Conservation (phyloP, 208 protist species). For the Crithidia thermophila region DNA sequence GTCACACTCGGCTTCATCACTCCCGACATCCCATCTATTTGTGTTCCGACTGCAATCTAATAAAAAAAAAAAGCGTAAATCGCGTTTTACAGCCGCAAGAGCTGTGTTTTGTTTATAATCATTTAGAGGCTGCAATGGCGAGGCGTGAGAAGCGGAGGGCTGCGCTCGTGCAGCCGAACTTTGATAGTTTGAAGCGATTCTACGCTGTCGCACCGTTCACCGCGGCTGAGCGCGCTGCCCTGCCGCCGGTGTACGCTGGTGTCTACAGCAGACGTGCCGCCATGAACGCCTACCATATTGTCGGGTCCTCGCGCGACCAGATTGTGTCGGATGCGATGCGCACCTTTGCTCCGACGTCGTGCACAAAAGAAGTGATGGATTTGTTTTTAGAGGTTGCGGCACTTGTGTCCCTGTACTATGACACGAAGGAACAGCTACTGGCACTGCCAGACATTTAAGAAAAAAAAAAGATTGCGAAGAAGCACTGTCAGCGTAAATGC, state of each 20-base stretch:
- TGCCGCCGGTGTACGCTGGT: slow-evolving; percentile 58
- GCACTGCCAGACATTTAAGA: slow-evolving; percentile 39
- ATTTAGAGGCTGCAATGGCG: slow-evolving; percentile 24
- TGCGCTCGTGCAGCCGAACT: slow-evolving; percentile 59
- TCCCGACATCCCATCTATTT: too few relatives aligned
- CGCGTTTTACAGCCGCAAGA: too few relatives aligned
- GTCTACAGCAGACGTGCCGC: slow-evolving; percentile 72
- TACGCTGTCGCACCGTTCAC: slow-evolving; percentile 61
- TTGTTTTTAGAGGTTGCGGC: slow-evolving; percentile 72
- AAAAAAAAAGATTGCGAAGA: not conserved
- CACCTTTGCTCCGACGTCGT: slow-evolving; percentile 62
- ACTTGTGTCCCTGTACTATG: slow-evolving; percentile 83
- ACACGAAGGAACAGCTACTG: slow-evolving; percentile 64
- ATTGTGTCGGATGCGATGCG: slow-evolving; percentile 76
- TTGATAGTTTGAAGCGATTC: slow-evolving; percentile 79
- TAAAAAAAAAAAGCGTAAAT: too few relatives aligned
- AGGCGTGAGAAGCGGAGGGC: slow-evolving; percentile 39
- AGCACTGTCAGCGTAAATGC: too few relatives aligned
- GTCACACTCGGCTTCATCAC: too few relatives aligned
- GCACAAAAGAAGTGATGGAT: slow-evolving; percentile 70
- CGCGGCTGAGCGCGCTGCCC: slow-evolving; percentile 42
- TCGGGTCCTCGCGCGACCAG: slow-evolving; percentile 71
- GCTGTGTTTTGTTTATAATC: not conserved
- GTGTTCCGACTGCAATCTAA: too few relatives aligned
- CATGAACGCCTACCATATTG: slow-evolving; percentile 64